Base-by-base conservation (phyloP, 139 green algal genomes). In the Coccomyxa sp. region DNA sequence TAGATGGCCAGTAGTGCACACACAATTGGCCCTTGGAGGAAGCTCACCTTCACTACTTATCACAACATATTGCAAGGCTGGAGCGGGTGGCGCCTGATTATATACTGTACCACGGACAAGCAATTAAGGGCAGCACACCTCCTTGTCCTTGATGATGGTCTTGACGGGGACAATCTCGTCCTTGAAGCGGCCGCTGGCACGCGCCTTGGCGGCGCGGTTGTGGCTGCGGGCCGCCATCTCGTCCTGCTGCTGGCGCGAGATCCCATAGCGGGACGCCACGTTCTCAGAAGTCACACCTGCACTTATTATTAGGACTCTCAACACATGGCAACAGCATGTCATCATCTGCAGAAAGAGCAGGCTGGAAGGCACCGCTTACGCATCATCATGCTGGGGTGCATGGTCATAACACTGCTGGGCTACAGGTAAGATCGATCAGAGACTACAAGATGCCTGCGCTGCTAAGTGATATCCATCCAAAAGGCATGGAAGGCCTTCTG, bases 281-380 rank as follows among this genome's bases (percentile, higher is more conserved):
- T 99, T 99, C 89, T 99, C 96, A 33, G 89, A 97, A 37, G 96
- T 99, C 54, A 98, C 83, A n/a, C 95, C 84, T 88, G 81, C 68
- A 50, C 2, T 44, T 34, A 71, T n/a, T n/a, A n/a, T n/a, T n/a
- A n/a, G n/a, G n/a, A n/a, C 12, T 3, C 29, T 34, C 44, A 7
- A 64, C 38, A 33, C 7, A 39, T 41, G 39, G 70, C 34, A 75
- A 75, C 70, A 75, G 34, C n/a, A n/a, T n/a, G n/a, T n/a, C n/a
- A n/a, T n/a, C n/a, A n/a, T n/a, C n/a, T n/a, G n/a, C n/a, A n/a
- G n/a, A n/a, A n/a, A n/a, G n/a, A n/a, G n/a, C n/a, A n/a, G n/a
- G n/a, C n/a, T n/a, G n/a, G n/a, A n/a, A n/a, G n/a, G n/a, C n/a
- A n/a, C n/a, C n/a, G n/a, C n/a, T n/a, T n/a, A n/a, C n/a, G n/a